These are phyloP conservation scores for Penicillium canescens DNA, from an alignment of 495 filamentous ascomycete species.

Conservation along the genomic window DNA sequence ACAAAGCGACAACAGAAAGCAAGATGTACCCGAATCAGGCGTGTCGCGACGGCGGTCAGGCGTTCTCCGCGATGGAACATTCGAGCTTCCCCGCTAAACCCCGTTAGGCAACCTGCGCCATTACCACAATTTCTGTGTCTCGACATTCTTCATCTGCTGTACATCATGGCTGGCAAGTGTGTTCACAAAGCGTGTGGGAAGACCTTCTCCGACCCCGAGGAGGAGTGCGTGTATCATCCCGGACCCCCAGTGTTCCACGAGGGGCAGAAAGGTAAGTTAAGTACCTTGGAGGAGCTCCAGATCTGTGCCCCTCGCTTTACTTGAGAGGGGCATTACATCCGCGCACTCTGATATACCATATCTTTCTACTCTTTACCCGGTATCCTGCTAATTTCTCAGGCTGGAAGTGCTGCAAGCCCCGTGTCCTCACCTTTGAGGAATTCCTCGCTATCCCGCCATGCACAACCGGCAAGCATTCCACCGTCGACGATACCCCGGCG, in stretches of 20 bases:
- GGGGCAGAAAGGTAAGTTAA: slow-evolving; percentile 93
- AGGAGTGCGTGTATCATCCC: slow-evolving; percentile 89
- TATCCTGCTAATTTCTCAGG: slow-evolving; percentile 51
- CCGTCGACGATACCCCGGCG: slow-evolving; percentile 71
- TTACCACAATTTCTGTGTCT: slow-evolving; percentile 4
- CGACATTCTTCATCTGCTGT: slow-evolving; percentile 1
- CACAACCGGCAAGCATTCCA: slow-evolving; percentile 91
- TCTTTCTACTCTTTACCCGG: not conserved
- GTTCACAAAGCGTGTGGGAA: slow-evolving; percentile 96
- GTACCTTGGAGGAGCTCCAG: slow-evolving; percentile 38
- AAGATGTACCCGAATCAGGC: not conserved
- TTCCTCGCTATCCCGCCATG: slow-evolving; percentile 94
- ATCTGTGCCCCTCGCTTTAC: slow-evolving; percentile 4
- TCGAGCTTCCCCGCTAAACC: slow-evolving; percentile 48
- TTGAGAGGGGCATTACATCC: not conserved
- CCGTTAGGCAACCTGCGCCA: slow-evolving; percentile 24
- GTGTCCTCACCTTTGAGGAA: slow-evolving; percentile 97
- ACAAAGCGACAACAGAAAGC: not conserved
- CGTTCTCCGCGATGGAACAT: slow-evolving; percentile 41
- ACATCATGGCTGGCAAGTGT: slow-evolving; percentile 81
- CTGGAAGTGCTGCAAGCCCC: slow-evolving; percentile 99
- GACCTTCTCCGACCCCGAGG: slow-evolving; percentile 76
- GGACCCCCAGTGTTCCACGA: slow-evolving; percentile 96
- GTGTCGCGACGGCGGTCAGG: slow-evolving; percentile 15
- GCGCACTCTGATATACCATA: not conserved